Evolutionary conservation across 2,329 filamentous ascomycete species (phyloP).

Genomic region (Meredithiella fracta): DNA sequence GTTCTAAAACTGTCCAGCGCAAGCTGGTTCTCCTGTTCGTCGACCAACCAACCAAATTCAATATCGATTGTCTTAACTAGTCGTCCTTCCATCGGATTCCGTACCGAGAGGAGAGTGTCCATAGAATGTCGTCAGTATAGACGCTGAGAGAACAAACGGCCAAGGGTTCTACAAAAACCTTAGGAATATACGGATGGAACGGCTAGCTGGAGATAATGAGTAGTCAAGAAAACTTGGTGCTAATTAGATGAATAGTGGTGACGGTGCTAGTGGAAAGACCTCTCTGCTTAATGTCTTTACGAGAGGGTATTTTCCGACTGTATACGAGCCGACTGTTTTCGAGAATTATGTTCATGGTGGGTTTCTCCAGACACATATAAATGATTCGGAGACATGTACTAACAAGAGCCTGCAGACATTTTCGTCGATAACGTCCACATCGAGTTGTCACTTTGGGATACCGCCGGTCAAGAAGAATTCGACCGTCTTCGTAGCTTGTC

Average conservation of each 20-base stretch:
- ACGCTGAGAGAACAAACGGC: no score
- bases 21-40: conserved; percentile 81
- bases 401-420: conserved; percentile 52
- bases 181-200: no score
- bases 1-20: conserved; percentile 75
- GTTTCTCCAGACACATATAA: conserved; percentile 17
- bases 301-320: conserved; percentile 95
- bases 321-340: conserved; percentile 96
- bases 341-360: conserved; percentile 97
- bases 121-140: no score
- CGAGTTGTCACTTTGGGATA: conserved; percentile 95
- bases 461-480: conserved; percentile 96
- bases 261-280: conserved; percentile 94
- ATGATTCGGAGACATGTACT: not conserved
- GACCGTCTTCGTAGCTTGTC: conserved; percentile 87
- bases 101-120: no score
- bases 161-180: no score
- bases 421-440: conserved; percentile 97
- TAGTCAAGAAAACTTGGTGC: no score
- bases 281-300: conserved; percentile 97
- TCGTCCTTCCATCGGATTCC: no score
- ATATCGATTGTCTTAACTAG: no score
- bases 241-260: conserved; percentile 55
- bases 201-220: no score
- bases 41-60: not conserved